Evolutionary conservation across 1,139 yeast genomes (phyloP).

Genomic region (Suzukiozyma palmioleophila): DNA sequence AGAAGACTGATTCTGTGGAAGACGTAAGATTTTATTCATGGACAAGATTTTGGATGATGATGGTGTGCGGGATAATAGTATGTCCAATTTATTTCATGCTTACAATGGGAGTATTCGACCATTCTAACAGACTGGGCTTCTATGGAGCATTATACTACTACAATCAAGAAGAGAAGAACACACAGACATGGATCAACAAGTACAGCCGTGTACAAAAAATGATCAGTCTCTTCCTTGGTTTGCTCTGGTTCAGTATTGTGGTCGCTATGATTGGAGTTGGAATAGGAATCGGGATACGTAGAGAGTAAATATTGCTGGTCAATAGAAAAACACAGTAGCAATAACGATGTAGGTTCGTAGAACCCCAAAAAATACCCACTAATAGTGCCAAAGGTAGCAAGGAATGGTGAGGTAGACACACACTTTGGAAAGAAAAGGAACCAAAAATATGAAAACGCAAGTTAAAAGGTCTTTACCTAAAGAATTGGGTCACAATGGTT

Average conservation of each 20-base stretch:
- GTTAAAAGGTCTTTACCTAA: too few relatives aligned
- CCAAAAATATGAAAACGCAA: too few relatives aligned
- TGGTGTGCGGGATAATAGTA: slow-evolving; percentile 27
- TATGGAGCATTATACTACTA: slow-evolving; percentile 20
- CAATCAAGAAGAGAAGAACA: slow-evolving; percentile 9
- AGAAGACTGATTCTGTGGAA: background rate
- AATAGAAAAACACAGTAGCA: background rate
- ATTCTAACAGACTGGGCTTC: slow-evolving; percentile 14
- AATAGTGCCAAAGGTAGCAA: too few relatives aligned
- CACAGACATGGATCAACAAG: slow-evolving; percentile 9
- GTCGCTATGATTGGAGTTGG: slow-evolving; percentile 43
- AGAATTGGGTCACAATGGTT: too few relatives aligned
- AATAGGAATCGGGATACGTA: slow-evolving; percentile 19
- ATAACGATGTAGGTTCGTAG: too few relatives aligned
- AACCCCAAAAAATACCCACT: too few relatives aligned
- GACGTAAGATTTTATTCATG: slow-evolving; percentile 12
- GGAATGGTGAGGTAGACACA: too few relatives aligned
- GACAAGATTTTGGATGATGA: slow-evolving; percentile 17
- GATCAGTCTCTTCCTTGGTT: slow-evolving; percentile 27
- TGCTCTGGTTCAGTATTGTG: slow-evolving; percentile 30
- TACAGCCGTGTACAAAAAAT: slow-evolving; percentile 32
- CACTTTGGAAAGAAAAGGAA: too few relatives aligned
- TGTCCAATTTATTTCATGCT: slow-evolving; percentile 35
- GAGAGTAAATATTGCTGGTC: slow-evolving; percentile 5
- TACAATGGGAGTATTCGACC: slow-evolving; percentile 31